Conservation (phyloP, 2,329 filamentous ascomycete genomes). For the Colletotrichum orbiculare region DNA sequence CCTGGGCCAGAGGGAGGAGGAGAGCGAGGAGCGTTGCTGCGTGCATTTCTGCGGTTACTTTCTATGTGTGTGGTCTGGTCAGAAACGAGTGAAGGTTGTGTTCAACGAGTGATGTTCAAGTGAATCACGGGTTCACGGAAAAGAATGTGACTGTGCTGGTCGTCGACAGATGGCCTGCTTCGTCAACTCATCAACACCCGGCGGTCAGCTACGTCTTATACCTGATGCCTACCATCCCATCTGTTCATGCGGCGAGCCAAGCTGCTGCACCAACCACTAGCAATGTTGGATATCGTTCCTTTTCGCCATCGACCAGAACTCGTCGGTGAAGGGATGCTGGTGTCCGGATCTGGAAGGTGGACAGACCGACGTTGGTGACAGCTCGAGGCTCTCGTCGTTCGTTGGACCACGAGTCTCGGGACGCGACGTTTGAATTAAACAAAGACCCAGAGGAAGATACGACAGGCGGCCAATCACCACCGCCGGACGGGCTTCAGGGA, state of each 20-base stretch:
- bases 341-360: slow-evolving; percentile 13
- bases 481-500: slow-evolving; percentile 14
- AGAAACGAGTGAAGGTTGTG: too few species aligned
- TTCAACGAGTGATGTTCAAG: too few species aligned
- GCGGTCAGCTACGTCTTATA: slow-evolving; percentile 21
- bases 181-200: not conserved
- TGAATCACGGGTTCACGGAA: too few species aligned
- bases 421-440: slow-evolving; percentile 32
- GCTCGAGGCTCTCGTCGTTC: slow-evolving; percentile 8
- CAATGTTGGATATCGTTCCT: not conserved
- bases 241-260: slow-evolving; percentile 14
- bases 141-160: too few species aligned
- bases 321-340: slow-evolving; percentile 2
- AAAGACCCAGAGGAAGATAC: slow-evolving; percentile 6
- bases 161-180: slow-evolving; percentile 8
- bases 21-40: slow-evolving; percentile 29
- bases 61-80: not conserved
- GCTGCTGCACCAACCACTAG: not conserved
- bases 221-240: not conserved
- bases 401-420: not conserved
- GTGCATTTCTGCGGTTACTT: slow-evolving; percentile 18
- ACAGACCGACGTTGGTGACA: slow-evolving; percentile 14
- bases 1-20: slow-evolving; percentile 24
- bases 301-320: not conserved
- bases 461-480: slow-evolving; percentile 25